Percentiles rank a stretch among this genome's conserved stretches.
Conservation (phyloP, 768 basidiomycete genomes). For the Cystofilobasidium capitatum region DNA sequence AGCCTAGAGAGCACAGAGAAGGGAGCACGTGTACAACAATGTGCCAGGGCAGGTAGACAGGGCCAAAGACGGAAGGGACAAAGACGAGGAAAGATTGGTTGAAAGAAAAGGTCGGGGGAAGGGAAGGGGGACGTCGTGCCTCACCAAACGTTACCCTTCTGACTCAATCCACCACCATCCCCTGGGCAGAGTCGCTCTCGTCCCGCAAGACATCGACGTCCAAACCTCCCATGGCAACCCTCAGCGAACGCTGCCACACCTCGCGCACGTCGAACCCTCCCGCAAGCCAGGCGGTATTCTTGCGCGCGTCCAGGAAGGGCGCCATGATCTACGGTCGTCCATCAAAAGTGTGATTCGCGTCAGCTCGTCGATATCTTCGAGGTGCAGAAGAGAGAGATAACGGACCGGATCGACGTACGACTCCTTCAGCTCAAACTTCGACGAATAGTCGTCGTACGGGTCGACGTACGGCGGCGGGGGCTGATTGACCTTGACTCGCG, state of each 20-base stretch:
- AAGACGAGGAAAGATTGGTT: too few relatives aligned
- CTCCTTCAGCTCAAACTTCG: neutral
- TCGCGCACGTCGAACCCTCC: conserved; percentile 75
- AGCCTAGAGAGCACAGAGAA: too few relatives aligned
- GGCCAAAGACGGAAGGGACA: too few relatives aligned
- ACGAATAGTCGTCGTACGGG: conserved; percentile 19
- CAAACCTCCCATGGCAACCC: conserved; percentile 61
- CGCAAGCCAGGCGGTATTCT: conserved; percentile 51
- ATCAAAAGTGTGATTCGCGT: neutral
- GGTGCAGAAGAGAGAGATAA: neutral
- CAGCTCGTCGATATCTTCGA: conserved; percentile 39
- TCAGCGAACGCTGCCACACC: conserved; percentile 73
- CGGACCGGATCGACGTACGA: conserved; percentile 11
- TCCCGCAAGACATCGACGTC: conserved; percentile 20
- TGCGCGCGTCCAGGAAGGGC: conserved; percentile 46
- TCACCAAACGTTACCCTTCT: too few relatives aligned
- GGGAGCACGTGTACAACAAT: too few relatives aligned
- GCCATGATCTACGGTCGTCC: conserved; percentile 45
- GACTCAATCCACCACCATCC: conserved; percentile 6
- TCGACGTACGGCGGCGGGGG: conserved; percentile 21
- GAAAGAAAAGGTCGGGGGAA: too few relatives aligned
- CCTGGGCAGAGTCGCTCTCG: conserved; percentile 4
- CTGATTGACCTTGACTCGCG: neutral
- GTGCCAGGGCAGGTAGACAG: too few relatives aligned
- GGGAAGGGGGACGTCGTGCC: too few relatives aligned